A percentile compares a stretch with the other conserved stretches of the same genome.
Evolutionary conservation across 2,329 filamentous ascomycete species (phyloP).

Genomic region (Pleurostoma richardsiae): DNA sequence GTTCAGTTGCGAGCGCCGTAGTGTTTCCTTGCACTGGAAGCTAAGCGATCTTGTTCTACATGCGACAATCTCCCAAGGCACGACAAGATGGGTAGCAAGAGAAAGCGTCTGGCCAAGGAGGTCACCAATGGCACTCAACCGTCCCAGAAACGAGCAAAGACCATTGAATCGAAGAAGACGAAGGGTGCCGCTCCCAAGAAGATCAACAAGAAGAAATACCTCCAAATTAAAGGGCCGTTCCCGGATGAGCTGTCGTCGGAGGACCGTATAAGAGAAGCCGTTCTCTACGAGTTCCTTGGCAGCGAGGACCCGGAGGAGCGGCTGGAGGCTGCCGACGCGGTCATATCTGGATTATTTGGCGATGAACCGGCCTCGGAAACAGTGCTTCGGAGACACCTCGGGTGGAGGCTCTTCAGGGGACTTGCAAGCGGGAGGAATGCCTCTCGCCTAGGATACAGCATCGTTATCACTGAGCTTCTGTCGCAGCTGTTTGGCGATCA

Average conservation of each 20-base stretch:
- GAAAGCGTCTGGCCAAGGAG: conserved; percentile 8
- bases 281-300: conserved; percentile 56
- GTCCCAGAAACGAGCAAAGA: conserved; percentile 14
- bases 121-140: conserved; percentile 8
- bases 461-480: conserved; percentile 79
- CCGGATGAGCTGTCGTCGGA: conserved; percentile 44
- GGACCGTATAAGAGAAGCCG: conserved; percentile 52
- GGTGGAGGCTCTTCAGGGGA: conserved; percentile 73
- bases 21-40: too few species aligned
- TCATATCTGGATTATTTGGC: conserved; percentile 50
- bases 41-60: too few species aligned
- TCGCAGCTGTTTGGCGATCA: conserved; percentile 60
- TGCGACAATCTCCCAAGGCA: too few species aligned
- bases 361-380: conserved; percentile 44
- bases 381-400: conserved; percentile 53
- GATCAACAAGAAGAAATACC: conserved; percentile 24
- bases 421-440: conserved; percentile 87
- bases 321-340: conserved; percentile 52
- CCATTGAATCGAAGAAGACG: conserved; percentile 11
- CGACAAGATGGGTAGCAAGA: conserved; percentile 10
- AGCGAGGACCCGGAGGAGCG: conserved; percentile 54
- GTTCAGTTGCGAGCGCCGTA: too few species aligned
- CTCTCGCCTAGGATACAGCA: conserved; percentile 80
- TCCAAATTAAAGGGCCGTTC: conserved; percentile 39
- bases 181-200: conserved; percentile 3